Percentiles rank a stretch among this genome's conserved stretches.
Evolutionary conservation across 2,329 filamentous ascomycete genomes (phyloP).

Genomic region (Reticulascus tulasneorum): DNA sequence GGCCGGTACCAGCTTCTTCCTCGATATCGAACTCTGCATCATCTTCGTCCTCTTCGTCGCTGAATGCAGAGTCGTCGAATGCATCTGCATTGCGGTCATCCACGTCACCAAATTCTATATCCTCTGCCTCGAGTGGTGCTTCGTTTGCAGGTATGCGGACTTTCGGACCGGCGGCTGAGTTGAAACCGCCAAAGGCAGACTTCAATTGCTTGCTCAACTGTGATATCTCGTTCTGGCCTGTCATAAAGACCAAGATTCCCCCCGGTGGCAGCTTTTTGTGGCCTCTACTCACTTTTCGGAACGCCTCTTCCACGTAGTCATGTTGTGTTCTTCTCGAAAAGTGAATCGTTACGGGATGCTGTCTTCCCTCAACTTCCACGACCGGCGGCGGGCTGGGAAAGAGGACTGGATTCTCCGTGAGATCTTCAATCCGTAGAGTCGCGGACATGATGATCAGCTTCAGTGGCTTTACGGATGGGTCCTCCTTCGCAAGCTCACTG

Average conservation of each 20-base stretch:
- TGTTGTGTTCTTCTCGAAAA: conserved; percentile 78
- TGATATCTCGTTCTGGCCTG: conserved; percentile 87
- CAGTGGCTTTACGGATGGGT: conserved; percentile 68
- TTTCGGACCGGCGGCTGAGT: conserved; percentile 55
- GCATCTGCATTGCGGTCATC: conserved; percentile 61
- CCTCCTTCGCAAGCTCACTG: conserved; percentile 67
- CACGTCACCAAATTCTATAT: conserved; percentile 73
- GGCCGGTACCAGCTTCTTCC: conserved; percentile 54
- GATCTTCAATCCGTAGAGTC: conserved; percentile 84
- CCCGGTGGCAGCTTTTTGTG: conserved; percentile 88
- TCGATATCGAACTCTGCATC: conserved; percentile 66
- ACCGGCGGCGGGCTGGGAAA: conserved; percentile 79
- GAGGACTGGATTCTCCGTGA: conserved; percentile 76
- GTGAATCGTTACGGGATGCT: conserved; percentile 85
- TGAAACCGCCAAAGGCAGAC: conserved; percentile 57
- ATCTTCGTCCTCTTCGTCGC: conserved; percentile 48
- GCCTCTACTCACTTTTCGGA: conserved; percentile 79
- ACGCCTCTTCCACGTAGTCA: conserved; percentile 89
- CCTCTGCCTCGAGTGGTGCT: conserved; percentile 76
- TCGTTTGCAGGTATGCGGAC: conserved; percentile 75
- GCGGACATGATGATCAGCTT: conserved; percentile 99
- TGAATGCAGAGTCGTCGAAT: conserved; percentile 56
- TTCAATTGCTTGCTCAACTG: conserved; percentile 77
- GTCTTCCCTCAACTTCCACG: conserved; percentile 84
- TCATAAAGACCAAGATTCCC: conserved; percentile 90